phyloP scores from a whole-genome alignment of 2,329 filamentous ascomycete species.

The Trichophyton rubrum region DNA sequence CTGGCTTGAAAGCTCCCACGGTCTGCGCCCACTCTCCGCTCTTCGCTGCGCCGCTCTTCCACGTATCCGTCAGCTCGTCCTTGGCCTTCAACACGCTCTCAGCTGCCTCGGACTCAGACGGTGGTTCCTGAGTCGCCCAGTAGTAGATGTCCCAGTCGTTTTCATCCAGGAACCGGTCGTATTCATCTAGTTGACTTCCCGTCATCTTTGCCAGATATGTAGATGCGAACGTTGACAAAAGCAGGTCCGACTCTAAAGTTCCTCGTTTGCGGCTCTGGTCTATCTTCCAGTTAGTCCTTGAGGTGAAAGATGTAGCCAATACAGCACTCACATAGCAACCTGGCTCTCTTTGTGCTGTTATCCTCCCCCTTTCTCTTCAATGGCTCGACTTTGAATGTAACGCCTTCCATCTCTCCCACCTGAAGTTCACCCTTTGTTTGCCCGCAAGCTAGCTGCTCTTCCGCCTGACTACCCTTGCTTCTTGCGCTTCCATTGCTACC shows the following conservation, averaged over 20 bases:
- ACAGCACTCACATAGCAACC: constrained; percentile 51
- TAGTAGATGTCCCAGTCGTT: constrained; percentile 99
- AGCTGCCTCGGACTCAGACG: constrained; percentile 1
- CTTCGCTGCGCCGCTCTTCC: constrained; percentile 41
- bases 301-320: neutral
- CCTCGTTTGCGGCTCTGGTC: constrained; percentile 96
- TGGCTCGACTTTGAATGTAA: constrained; percentile 80
- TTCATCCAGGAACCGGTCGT: constrained; percentile 89
- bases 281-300: constrained; percentile 28
- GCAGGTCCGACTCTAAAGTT: constrained; percentile 86
- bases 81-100: constrained; percentile 19
- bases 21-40: constrained; percentile 94
- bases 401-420: constrained; percentile 79
- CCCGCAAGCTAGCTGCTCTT: neutral
- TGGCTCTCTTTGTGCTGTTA: constrained; percentile 70
- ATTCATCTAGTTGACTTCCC: constrained; percentile 60
- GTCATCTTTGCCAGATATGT: constrained; percentile 64
- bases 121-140: constrained; percentile 82
- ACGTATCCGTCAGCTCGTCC: constrained; percentile 33
- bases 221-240: constrained; percentile 90
- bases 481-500: neutral
- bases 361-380: constrained; percentile 74
- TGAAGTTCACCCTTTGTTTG: constrained; percentile 45
- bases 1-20: constrained; percentile 82
- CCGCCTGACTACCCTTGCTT: neutral